Percentiles rank a stretch among this genome's conserved stretches.
These are phyloP conservation scores for Monosporascus cannonballus DNA, from an alignment of 2,329 filamentous ascomycete species.

Conservation along the genomic window DNA sequence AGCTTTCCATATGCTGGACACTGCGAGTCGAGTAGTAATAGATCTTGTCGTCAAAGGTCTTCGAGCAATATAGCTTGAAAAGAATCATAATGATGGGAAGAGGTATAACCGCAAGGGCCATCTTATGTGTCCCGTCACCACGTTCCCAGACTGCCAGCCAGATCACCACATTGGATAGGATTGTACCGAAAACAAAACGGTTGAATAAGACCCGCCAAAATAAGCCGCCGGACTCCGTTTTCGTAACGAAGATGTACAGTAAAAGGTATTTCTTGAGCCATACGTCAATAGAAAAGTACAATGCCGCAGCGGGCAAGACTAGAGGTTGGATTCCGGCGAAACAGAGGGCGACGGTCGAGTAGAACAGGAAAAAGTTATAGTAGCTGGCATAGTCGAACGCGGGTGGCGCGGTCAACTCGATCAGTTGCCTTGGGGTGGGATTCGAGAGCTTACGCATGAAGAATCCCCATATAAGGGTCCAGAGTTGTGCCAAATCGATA, in stretches of 20 bases:
- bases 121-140: constrained; percentile 51
- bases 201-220: constrained; percentile 94
- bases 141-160: constrained; percentile 69
- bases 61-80: constrained; percentile 83
- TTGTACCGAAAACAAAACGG: constrained; percentile 75
- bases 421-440: constrained; percentile 84
- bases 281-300: constrained; percentile 85
- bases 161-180: constrained; percentile 73
- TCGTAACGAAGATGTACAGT: constrained; percentile 92
- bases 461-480: constrained; percentile 78
- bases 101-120: constrained; percentile 65
- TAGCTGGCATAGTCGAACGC: constrained; percentile 93
- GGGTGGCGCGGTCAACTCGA: constrained; percentile 87
- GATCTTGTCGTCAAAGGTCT: constrained; percentile 70
- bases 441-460: constrained; percentile 77
- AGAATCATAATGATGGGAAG: constrained; percentile 70
- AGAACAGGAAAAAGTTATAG: constrained; percentile 97
- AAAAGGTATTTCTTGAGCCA: constrained; percentile 93
- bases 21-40: constrained; percentile 71
- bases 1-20: constrained; percentile 39
- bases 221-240: constrained; percentile 88
- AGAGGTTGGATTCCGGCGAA: constrained; percentile 84
- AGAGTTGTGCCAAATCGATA: constrained; percentile 86
- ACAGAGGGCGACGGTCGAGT: constrained; percentile 80
- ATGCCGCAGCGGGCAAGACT: constrained; percentile 74